Base-by-base conservation (phyloP, 768 basidiomycete genomes). In the Lanmaoa rubissima region DNA sequence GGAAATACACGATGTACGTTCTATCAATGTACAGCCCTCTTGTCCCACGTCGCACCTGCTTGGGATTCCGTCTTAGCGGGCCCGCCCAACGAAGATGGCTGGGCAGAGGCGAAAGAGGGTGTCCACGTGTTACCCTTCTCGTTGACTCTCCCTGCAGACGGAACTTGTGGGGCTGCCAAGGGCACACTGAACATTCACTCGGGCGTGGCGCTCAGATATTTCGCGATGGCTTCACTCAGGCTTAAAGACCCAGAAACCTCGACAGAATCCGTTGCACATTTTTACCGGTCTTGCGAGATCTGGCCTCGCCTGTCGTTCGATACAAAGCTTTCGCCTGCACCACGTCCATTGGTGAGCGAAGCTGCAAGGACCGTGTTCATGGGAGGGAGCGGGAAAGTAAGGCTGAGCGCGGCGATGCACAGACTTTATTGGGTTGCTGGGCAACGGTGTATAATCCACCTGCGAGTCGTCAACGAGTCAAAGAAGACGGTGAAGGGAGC, bases 371-470 rank as follows among this genome's bases (percentile, higher is more conserved):
- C 75, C 12, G 64, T 90, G 4, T 81, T 87, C 65, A 77, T 84
- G 67, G 83, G 88, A 40, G 88, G 87, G 4, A 76, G 73, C 58
- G 84, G 86, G 8, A 82, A 84, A 64, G 79, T 93, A 34, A 80
- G 77, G 52, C 66, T 96, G 14, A 83, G 79, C 3, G 89, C 85
- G 1, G 78, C 76, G 38, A 70, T 96, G 36, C 86, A 87, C 64
- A 84, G 94, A 19, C 69, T 84, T 13, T 76, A 80, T 51, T 96
- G 93, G 90, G 75, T 95, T 36, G 85, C 92, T 40, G 94, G 94
- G 21, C 90, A 93, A 69, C 78, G 77, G 39, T 89, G 90, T 62
- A 82, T 78, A 69, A 82, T 92, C 24, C 79, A 84, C 56, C 66
- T 95, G 24, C 71, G 69, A 12, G 81, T 94, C 38, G 73, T 73